phyloP scores from a whole-genome alignment of 2,329 filamentous ascomycete genomes.

The Bretziella fagacearum region DNA sequence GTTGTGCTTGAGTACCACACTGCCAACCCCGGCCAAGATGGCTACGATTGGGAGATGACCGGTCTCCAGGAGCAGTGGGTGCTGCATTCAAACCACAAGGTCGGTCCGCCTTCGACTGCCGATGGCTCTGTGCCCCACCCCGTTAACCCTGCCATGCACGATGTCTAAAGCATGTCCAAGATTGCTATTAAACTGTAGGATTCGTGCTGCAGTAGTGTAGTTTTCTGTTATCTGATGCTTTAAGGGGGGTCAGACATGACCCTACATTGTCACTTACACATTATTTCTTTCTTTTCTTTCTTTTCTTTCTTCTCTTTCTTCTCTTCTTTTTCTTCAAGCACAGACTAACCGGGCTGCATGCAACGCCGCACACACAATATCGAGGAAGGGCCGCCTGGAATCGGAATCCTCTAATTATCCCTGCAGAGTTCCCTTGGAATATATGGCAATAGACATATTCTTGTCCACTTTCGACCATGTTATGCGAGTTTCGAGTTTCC shows the following conservation, averaged over 20 bases:
- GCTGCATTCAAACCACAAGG: conserved; percentile 9
- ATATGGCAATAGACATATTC: not conserved
- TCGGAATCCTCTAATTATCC: not conserved
- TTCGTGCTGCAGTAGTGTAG: no score
- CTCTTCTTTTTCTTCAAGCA: not conserved
- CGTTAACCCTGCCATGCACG: conserved; percentile 8
- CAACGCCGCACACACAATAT: not conserved
- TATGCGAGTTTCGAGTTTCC: no score
- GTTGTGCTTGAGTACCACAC: conserved; percentile 35
- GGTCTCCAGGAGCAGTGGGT: conserved; percentile 12
- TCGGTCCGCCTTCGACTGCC: conserved; percentile 11
- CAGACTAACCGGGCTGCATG: not conserved
- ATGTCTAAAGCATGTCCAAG: conserved; percentile 14
- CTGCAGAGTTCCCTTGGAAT: not conserved
- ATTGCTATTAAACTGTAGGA: no score
- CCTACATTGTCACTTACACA: not conserved
- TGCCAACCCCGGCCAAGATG: conserved; percentile 33
- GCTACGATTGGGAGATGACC: conserved; percentile 20
- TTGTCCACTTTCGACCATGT: not conserved
- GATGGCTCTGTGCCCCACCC: conserved; percentile 10
- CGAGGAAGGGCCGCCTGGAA: not conserved
- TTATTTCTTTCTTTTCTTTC: not conserved
- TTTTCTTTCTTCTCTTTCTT: not conserved
- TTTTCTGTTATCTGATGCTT: no score
- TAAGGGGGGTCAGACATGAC: not conserved